Percentiles rank a stretch among this genome's conserved stretches.
These are phyloP conservation scores for Coniferiporia sulphurascens DNA, from an alignment of 1,284 basidiomycete species.

Conservation along the genomic window DNA sequence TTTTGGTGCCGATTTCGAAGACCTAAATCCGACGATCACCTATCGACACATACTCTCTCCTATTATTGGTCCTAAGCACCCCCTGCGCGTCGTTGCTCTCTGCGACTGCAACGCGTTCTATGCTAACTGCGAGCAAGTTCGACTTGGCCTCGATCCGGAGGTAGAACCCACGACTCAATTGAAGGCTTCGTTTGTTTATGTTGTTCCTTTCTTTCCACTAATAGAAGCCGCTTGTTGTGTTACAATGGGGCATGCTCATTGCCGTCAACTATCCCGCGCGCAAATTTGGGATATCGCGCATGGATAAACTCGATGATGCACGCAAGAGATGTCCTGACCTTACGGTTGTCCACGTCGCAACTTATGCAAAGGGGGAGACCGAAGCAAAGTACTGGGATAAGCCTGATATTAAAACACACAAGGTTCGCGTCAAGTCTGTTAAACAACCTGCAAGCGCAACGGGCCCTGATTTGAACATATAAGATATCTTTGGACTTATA, in stretches of 20 bases:
- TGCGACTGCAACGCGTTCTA: slow-evolving; percentile 95
- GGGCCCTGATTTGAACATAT: slow-evolving; percentile 18
- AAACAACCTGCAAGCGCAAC: not conserved
- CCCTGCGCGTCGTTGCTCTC: slow-evolving; percentile 76
- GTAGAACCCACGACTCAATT: not conserved
- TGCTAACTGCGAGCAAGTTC: slow-evolving; percentile 85
- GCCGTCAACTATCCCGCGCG: slow-evolving; percentile 96
- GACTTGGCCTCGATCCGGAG: slow-evolving; percentile 69
- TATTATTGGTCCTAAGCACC: slow-evolving; percentile 62
- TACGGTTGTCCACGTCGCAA: slow-evolving; percentile 88
- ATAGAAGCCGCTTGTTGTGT: slow-evolving; percentile 76
- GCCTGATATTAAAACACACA: slow-evolving; percentile 86
- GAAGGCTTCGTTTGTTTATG: not conserved
- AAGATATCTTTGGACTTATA: slow-evolving; percentile 95
- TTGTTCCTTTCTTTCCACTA: not conserved
- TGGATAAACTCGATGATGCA: slow-evolving; percentile 76
- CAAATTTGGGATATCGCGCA: slow-evolving; percentile 83
- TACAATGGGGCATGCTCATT: slow-evolving; percentile 89
- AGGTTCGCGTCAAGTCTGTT: slow-evolving; percentile 46
- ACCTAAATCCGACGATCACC: slow-evolving; percentile 61
- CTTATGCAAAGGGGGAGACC: slow-evolving; percentile 84
- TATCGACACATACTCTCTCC: slow-evolving; percentile 67
- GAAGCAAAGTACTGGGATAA: slow-evolving; percentile 89
- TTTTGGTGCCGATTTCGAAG: slow-evolving; percentile 42
- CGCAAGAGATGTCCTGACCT: slow-evolving; percentile 84